phyloP scores from a whole-genome alignment of 441 rosid genomes.

The Viola pubescens region DNA sequence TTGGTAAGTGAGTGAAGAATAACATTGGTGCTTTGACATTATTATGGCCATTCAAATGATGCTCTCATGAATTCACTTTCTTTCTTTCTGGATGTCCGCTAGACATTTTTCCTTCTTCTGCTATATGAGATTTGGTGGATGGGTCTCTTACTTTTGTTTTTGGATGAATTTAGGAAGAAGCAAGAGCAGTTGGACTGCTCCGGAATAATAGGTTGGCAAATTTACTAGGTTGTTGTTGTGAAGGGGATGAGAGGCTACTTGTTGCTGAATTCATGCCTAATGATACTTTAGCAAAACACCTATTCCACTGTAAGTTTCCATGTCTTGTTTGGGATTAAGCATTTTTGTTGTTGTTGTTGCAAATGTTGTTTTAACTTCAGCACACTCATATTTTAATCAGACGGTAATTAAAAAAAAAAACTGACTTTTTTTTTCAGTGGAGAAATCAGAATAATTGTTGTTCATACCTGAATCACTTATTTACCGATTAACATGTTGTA shows the following conservation, averaged over 20 bases:
- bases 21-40: background rate
- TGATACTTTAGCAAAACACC: constrained; percentile 76
- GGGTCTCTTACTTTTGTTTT: constrained; percentile 1
- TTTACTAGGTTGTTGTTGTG: constrained; percentile 88
- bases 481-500: too few relatives aligned
- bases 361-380: too few relatives aligned
- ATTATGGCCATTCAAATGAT: background rate
- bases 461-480: too few relatives aligned
- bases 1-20: constrained; percentile 34
- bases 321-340: background rate
- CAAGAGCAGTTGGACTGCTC: constrained; percentile 69
- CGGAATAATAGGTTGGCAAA: constrained; percentile 69
- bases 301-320: constrained; percentile 69
- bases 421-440: too few relatives aligned
- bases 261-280: constrained; percentile 89
- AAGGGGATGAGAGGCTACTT: constrained; percentile 89
- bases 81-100: too few relatives aligned
- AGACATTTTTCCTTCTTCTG: too few relatives aligned
- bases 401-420: too few relatives aligned
- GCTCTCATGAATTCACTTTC: background rate
- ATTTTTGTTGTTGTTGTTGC: too few relatives aligned
- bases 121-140: too few relatives aligned
- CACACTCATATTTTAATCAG: too few relatives aligned
- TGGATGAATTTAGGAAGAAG: constrained; percentile 47
- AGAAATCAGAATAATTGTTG: too few relatives aligned